Percentiles rank a stretch among this genome's conserved stretches.
Evolutionary conservation across 1,284 basidiomycete genomes (phyloP).

Genomic region (Chondrostereum purpureum): DNA sequence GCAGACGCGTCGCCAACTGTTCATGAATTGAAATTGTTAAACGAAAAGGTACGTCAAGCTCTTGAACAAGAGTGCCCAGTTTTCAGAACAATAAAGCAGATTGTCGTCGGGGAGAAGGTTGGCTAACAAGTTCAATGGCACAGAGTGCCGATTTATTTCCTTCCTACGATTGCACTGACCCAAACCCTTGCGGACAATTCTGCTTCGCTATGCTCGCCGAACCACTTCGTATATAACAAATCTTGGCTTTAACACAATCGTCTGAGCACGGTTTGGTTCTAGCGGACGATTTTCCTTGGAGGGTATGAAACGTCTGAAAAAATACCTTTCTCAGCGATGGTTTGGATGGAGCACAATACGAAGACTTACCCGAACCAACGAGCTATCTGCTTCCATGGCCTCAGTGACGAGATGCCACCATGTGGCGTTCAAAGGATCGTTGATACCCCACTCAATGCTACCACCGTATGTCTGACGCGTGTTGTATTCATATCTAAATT

Average conservation of each 20-base stretch:
- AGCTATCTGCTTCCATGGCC: constrained; percentile 57
- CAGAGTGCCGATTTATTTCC: too few relatives aligned
- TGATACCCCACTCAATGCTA: constrained; percentile 57
- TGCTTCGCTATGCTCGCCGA: constrained; percentile 50
- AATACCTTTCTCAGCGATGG: constrained; percentile 1
- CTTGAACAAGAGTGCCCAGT: too few relatives aligned
- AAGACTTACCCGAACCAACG: constrained; percentile 48
- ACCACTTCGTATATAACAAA: constrained; percentile 78
- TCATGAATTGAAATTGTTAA: too few relatives aligned
- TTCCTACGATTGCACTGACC: constrained; percentile 60
- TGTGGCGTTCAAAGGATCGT: constrained; percentile 74
- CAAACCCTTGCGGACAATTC: constrained; percentile 58
- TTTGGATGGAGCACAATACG: constrained; percentile 2
- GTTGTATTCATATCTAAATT: constrained; percentile 49
- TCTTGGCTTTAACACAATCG: constrained; percentile 58
- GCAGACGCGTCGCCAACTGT: too few relatives aligned
- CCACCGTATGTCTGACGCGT: constrained; percentile 63
- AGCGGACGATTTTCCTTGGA: constrained; percentile 67
- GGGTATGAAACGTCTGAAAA: constrained; percentile 55
- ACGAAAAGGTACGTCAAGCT: too few relatives aligned
- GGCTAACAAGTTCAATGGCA: too few relatives aligned
- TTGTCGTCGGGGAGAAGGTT: too few relatives aligned
- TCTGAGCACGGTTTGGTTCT: constrained; percentile 50
- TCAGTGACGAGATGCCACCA: constrained; percentile 83
- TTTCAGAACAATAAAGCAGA: too few relatives aligned